A percentile compares a stretch with the other conserved stretches of the same genome.
phyloP scores from a whole-genome alignment of 2,329 filamentous ascomycete species.

The Aspergillus persii region DNA sequence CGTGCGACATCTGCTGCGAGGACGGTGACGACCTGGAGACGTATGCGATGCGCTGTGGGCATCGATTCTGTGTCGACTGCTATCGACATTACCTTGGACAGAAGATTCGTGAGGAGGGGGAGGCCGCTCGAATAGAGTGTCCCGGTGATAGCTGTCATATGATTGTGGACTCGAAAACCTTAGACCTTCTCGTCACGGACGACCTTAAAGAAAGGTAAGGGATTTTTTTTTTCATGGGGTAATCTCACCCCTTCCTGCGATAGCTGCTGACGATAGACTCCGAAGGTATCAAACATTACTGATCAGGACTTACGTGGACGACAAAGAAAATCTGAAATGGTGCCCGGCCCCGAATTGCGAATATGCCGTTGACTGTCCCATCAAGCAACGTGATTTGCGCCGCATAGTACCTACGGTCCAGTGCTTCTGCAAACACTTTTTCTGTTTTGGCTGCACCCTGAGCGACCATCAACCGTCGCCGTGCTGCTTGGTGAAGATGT shows the following conservation, averaged over 20 bases:
- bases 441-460: conserved; percentile 92
- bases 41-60: conserved; percentile 92
- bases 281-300: conserved; percentile 78
- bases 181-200: conserved; percentile 69
- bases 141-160: conserved; percentile 82
- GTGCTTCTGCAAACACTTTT: conserved; percentile 79
- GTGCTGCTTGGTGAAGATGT: conserved; percentile 85
- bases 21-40: conserved; percentile 73
- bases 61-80: conserved; percentile 89
- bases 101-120: conserved; percentile 93
- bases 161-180: conserved; percentile 85
- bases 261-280: conserved; percentile 12
- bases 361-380: conserved; percentile 82
- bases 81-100: conserved; percentile 87
- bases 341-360: conserved; percentile 96
- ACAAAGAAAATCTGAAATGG: conserved; percentile 94
- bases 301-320: conserved; percentile 92
- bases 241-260: neutral
- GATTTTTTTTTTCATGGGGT: conserved; percentile 8
- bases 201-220: conserved; percentile 56
- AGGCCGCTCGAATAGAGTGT: conserved; percentile 92
- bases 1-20: conserved; percentile 95
- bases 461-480: conserved; percentile 91
- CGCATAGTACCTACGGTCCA: conserved; percentile 85
- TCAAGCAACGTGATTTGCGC: conserved; percentile 84